phyloP scores from a whole-genome alignment of 1,284 basidiomycete species.

The Cryptococcus amylolentus region DNA sequence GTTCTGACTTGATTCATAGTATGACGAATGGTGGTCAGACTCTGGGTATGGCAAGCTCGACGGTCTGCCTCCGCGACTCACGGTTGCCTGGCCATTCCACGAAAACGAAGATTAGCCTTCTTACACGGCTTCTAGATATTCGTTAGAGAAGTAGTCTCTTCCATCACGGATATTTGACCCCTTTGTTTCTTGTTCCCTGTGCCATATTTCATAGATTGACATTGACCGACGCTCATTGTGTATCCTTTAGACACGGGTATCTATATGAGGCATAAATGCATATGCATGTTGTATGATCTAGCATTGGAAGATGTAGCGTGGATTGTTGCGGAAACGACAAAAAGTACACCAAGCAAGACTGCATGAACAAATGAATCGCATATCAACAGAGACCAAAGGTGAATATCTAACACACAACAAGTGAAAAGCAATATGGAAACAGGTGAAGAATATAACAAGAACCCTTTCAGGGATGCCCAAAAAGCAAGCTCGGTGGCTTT shows the following conservation, averaged over 20 bases:
- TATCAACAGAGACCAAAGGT: no score
- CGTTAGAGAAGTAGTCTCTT: not conserved
- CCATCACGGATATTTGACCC: not conserved
- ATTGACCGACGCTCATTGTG: no score
- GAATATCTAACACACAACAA: no score
- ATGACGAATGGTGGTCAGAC: conserved; percentile 51
- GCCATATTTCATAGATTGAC: not conserved
- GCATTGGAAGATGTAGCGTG: not conserved
- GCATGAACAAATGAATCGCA: no score
- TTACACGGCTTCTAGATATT: not conserved
- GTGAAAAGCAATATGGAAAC: no score
- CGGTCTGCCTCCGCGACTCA: conserved; percentile 48
- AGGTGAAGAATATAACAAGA: no score
- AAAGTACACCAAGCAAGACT: no score
- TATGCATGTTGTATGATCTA: not conserved
- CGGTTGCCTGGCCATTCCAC: conserved; percentile 51
- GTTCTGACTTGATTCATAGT: conserved; percentile 17
- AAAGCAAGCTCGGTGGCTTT: no score
- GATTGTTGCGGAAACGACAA: no score
- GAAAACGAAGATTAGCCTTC: conserved; percentile 44
- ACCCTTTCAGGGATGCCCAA: no score
- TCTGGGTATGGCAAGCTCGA: conserved; percentile 48
- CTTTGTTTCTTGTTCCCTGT: not conserved
- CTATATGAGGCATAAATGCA: not conserved
- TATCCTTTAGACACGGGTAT: not conserved